phyloP scores from a whole-genome alignment of 73 alveolate genomes.

The Halteria grandinella region DNA sequence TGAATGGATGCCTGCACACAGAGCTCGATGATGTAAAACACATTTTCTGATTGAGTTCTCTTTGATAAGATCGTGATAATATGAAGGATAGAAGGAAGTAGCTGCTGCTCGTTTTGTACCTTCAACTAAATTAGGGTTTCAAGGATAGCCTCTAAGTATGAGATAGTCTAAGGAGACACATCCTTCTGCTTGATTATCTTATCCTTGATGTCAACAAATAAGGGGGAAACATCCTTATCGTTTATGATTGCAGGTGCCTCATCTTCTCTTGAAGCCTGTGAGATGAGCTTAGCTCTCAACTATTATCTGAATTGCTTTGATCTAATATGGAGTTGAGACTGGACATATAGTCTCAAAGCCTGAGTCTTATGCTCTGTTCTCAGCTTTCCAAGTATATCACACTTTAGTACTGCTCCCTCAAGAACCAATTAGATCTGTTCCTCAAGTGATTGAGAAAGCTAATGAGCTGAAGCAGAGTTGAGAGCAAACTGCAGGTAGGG shows the following conservation, averaged over 20 bases:
- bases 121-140: slow-evolving; percentile 2
- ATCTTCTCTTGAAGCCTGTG: slow-evolving; percentile 7
- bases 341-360: background rate
- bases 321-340: background rate
- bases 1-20: background rate
- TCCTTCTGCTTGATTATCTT: background rate
- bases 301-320: slow-evolving; percentile 10
- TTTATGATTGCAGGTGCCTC: too few relatives aligned
- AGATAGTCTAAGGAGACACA: background rate
- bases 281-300: background rate
- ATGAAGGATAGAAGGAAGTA: background rate
- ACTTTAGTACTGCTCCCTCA: background rate
- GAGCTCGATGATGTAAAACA: slow-evolving; percentile 8
- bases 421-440: background rate
- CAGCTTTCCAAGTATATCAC: background rate
- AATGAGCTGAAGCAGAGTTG: background rate
- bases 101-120: slow-evolving; percentile 5
- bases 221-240: slow-evolving; percentile 14
- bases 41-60: background rate
- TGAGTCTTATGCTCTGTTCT: background rate
- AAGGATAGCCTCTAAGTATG: background rate
- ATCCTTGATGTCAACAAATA: background rate
- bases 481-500: slow-evolving; percentile 1
- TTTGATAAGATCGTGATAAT: background rate
- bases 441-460: background rate